Base-by-base conservation (phyloP, 2,329 filamentous ascomycete species). In the Zymoseptoria brevis region DNA sequence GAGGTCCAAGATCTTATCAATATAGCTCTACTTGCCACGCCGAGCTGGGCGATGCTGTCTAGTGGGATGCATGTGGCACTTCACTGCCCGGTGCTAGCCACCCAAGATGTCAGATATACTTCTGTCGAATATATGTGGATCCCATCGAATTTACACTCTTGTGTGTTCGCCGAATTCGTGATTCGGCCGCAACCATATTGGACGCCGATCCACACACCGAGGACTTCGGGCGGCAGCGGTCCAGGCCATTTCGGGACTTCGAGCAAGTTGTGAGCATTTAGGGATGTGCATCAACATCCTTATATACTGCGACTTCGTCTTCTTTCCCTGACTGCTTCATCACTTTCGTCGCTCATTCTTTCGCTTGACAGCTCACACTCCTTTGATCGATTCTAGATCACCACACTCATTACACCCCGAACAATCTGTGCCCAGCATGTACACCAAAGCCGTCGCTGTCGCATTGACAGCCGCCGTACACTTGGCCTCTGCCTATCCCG, bases 391-490 rank as follows among this genome's bases (percentile, higher is more conserved):
- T 45, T 16, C 13, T 6, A 45, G 5, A 45, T n/a, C 35, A 45
- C 35, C 35, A 45, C 35, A 45, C 35, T 45, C 35, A 45, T 45
- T 45, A 16, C 9, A 41, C 13, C 13, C 16, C 9, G 35, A 41
- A 11, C 30, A 4, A 45, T 13, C 35, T 45, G 13, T 45, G 35
- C 35, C 35, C 16, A 94, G 91, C 2, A 88, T 86, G 75, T 88
- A 84, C 72, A 87, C 96, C 71, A 91, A 95, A 73, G 55, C 60
- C 19, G 60, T 62, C 16, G 64, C 64, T 1, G 21, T 58, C 80
- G 35, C 35, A 1, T 41, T 41, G 35, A 13, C 35, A 6, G 35
- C 35, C 35, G 35, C 35, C 35, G 35, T 16, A n/a, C 35, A 45
- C 35, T 45, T 45, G 35, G 35, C 35, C 5, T 45, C 35, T 16